Evolutionary conservation across 768 basidiomycete genomes (phyloP), one percentile per base, ranked within the genome.

Genomic region (Artomyces pyxidatus): DNA sequence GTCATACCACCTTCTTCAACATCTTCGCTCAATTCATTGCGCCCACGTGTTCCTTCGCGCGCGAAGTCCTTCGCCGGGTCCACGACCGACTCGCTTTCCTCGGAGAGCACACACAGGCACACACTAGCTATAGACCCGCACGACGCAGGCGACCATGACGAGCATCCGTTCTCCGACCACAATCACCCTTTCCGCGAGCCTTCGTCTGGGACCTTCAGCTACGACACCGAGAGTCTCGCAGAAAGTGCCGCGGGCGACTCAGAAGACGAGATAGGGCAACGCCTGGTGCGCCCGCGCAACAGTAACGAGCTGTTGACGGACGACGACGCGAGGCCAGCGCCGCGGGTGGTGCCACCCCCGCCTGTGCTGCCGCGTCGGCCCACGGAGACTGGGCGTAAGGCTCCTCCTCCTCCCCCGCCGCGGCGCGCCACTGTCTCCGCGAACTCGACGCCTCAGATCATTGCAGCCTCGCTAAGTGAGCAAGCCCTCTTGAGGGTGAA

Each of bases 121-220:
- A n/a, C n/a, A n/a, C n/a, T n/a, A n/a, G n/a, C n/a, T n/a, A n/a
- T n/a, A 52, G 49, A 26, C 57, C 48, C 19, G 48, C 49, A 48
- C 16, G 53, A 45, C 55, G 68, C 57, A 45, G 64, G 53, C 42
- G 64, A 56, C 29, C 72, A 77, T 32, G 75, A 74, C n/a, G 74
- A 77, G 17, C 71, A 73, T 43, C 73, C 75, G 35, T 71, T 74
- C 45, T 67, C 68, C 35, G 69, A 66, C 47, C 65, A 69, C 53
- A 70, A 75, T 27, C 65, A 77, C 48, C 59, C 70, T n/a, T 67
- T 67, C 46, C 66, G 54, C 28, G 72, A 72, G 50, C 73, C 77
- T 6, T 74, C 76, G 56, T 71, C 71, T 32, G 69, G 69, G 3
- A 65, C 66, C 25, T 56, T 72, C 27, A 42, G 46, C 41, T 54